Conservation (phyloP, 306 rosid species). For the Pyrus communis region DNA sequence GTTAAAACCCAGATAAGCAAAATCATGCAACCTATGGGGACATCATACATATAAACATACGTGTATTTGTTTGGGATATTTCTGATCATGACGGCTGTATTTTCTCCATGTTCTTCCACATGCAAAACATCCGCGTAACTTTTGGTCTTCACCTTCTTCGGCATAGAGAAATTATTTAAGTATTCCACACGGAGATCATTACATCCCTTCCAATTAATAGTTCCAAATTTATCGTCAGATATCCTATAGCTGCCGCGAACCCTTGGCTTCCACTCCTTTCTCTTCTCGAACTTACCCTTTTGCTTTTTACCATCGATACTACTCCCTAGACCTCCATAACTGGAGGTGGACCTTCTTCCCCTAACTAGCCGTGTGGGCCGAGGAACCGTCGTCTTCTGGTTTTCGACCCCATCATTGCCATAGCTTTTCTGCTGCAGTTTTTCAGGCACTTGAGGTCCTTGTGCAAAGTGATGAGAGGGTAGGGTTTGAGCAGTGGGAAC, state of each 20-base stretch:
- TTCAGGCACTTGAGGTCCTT: not conserved
- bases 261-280: not conserved
- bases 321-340: not conserved
- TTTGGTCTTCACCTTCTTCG: not conserved
- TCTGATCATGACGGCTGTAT: conserved; percentile 47
- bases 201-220: no score
- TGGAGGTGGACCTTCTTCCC: no score
- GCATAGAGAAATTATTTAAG: not conserved
- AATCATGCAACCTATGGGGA: no score
- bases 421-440: not conserved
- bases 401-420: not conserved
- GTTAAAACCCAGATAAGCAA: no score
- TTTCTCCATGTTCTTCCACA: not conserved
- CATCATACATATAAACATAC: conserved; percentile 13
- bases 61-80: conserved; percentile 53
- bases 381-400: not conserved
- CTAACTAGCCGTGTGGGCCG: not conserved
- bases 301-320: not conserved
- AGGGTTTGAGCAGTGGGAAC: not conserved
- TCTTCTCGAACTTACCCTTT: not conserved
- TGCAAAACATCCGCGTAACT: not conserved
- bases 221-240: not conserved
- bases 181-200: no score
- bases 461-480: not conserved
- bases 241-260: not conserved